A percentile compares a stretch with the other conserved stretches of the same genome.
Conservation (phyloP, 2,329 filamentous ascomycete genomes). For the Cladophialophora immunda region DNA sequence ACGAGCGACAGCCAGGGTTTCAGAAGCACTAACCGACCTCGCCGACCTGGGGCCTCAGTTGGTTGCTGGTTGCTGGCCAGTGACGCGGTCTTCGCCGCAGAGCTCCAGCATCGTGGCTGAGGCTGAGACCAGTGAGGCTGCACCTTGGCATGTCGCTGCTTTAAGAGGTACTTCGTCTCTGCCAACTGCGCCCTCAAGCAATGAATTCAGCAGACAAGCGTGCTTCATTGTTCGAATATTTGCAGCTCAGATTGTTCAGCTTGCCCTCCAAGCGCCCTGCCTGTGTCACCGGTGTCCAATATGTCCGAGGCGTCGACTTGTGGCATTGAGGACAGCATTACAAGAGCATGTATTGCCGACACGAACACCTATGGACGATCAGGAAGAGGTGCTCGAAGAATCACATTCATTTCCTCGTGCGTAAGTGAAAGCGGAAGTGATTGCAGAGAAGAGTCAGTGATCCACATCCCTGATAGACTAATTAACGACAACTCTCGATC, state of each 20-base stretch:
- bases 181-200: neutral
- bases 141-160: conserved; percentile 1
- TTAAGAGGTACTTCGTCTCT: neutral
- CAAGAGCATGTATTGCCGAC: neutral
- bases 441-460: neutral
- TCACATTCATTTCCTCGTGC: no score
- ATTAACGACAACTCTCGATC: neutral
- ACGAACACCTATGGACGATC: neutral
- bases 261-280: neutral
- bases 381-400: no score
- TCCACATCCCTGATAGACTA: neutral
- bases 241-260: no score
- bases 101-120: neutral
- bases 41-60: neutral
- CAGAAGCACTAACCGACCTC: conserved; percentile 11
- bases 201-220: neutral
- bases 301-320: neutral
- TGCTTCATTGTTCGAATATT: neutral
- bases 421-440: neutral
- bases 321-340: neutral
- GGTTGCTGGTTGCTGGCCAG: neutral
- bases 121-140: neutral
- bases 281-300: neutral
- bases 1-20: conserved; percentile 24
- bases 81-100: neutral